Percentiles rank a stretch among this genome's conserved stretches.
These are phyloP conservation scores for Moesziomyces parantarcticus DNA, from an alignment of 1,284 basidiomycete species.

Conservation along the genomic window DNA sequence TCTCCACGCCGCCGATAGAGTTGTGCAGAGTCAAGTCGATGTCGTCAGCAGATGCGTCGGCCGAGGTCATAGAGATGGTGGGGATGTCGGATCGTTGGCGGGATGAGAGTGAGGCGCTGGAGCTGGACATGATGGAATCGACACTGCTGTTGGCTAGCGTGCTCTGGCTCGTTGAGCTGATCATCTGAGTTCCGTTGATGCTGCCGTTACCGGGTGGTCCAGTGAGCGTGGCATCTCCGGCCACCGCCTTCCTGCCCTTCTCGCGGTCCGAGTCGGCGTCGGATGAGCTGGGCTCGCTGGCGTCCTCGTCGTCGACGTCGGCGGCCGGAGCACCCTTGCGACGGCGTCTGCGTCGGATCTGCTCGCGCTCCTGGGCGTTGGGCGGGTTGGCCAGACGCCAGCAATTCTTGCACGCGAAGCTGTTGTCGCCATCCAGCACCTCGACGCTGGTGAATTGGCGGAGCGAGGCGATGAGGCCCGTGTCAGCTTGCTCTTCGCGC, in stretches of 20 bases:
- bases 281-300: constrained; percentile 68
- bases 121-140: constrained; percentile 34
- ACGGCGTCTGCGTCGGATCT: constrained; percentile 68
- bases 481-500: constrained; percentile 48
- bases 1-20: constrained; percentile 7
- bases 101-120: constrained; percentile 30
- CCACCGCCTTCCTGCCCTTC: not conserved
- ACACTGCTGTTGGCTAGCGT: constrained; percentile 30
- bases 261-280: constrained; percentile 33
- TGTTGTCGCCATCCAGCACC: constrained; percentile 89
- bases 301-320: constrained; percentile 61
- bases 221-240: constrained; percentile 17
- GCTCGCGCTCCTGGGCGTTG: constrained; percentile 43
- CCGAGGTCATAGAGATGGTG: constrained; percentile 43
- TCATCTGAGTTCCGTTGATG: not conserved
- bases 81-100: constrained; percentile 30
- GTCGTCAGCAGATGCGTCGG: constrained; percentile 16
- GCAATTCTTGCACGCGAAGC: constrained; percentile 89
- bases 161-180: constrained; percentile 25
- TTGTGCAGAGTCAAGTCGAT: constrained; percentile 5
- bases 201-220: constrained; percentile 4
- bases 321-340: constrained; percentile 51
- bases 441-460: constrained; percentile 89
- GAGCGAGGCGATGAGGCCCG: constrained; percentile 74
- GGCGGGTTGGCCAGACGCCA: constrained; percentile 84